Evolutionary conservation across 768 basidiomycete species (phyloP), one percentile per base, ranked within the genome.

Genomic region (Auricularia sp.): DNA sequence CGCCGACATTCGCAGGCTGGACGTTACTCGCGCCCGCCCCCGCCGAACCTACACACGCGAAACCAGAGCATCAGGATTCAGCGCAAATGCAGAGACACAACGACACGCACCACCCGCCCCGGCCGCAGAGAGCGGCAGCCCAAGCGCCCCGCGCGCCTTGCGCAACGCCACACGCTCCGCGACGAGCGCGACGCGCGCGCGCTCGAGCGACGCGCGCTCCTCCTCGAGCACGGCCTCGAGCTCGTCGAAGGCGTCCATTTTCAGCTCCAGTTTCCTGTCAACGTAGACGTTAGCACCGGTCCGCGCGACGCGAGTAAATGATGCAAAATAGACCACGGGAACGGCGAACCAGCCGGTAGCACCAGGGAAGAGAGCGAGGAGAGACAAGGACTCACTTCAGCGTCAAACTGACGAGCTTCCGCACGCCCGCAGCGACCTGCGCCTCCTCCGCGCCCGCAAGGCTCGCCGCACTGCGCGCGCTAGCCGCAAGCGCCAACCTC

Each of bases 211-310:
- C 67, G 89, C 83, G 64, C 94, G 83, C 75, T 99, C 97, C 63
- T 92, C 88, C 73, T 98, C 97, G 62, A 99, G 78, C 8, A 94
- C 78, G 61, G 90, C 89, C 73, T 99, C 97, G 65, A 99, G 79
- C 74, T 92, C 88, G 73, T 98, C 97, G 71, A 98, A 98, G 74
- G 95, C 92, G 1, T 84, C 77, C 86, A 94, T 91, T 81, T 99
- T 98, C 63, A 96, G 79, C 72, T 98, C 95, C 44, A 98, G 85
- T 75, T 99, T 99, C 36, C 72, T 74, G 39, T 5, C 13, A 7
- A n/a, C n/a, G n/a, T n/a, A n/a, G n/a, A n/a, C n/a, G n/a, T n/a
- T n/a, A n/a, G n/a, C n/a, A n/a, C n/a, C n/a, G n/a, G n/a, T n/a
- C n/a, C n/a, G n/a, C n/a, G n/a, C n/a, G n/a, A n/a, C n/a, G n/a